Base-by-base conservation (phyloP, 805 yeast genomes). In the Candida nonsorbophila region DNA sequence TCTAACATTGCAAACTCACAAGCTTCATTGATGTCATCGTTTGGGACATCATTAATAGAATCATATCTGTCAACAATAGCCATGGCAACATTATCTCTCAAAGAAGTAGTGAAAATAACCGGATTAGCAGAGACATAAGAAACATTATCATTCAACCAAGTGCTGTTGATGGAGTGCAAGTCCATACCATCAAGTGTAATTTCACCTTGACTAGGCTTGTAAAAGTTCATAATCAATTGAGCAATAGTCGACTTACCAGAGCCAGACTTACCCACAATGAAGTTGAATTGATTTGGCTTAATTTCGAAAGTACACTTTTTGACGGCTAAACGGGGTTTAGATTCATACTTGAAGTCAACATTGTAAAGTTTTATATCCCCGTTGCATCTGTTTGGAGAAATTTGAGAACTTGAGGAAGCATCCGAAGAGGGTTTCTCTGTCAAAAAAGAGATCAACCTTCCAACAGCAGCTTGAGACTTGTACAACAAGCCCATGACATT, bases 241-340 rank as follows among this genome's bases (percentile, higher is more conserved):
- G 81, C 72, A 2, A 92, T 37, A 0, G 97, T 82, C 0, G 97
- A 90, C 51, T 92, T 92, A 0, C 98, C 98, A 0, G 88, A 79
- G 0, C 99, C 99, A 0, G 97, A 87, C 36, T 69, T 67, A 1
- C 99, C 99, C 23, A 92, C 72, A 4, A 92, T 54, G 43, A 74
- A 90, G 1, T 79, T 74, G 5, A 72, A 47, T 18, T 56, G 40
- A 1, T 71, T 66, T 1, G 72, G 51, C 27, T 32, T 32, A 7
- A 47, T 15, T 20, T 42, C 40, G 15, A 82, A 33, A n/a, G 52
- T 45, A 1, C 81, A 58, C 27, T 69, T 43, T 0, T 67, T 52
- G 10, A 92, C 48, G 0, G 74, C 75, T 2, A 56, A 53, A 1
- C 53, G 51, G 1, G 65, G 62, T 40, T 90, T 66, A 1, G 77